A percentile compares a stretch with the other conserved stretches of the same genome.
Conservation (phyloP, 1,284 basidiomycete species). For the Trametes sp. region DNA sequence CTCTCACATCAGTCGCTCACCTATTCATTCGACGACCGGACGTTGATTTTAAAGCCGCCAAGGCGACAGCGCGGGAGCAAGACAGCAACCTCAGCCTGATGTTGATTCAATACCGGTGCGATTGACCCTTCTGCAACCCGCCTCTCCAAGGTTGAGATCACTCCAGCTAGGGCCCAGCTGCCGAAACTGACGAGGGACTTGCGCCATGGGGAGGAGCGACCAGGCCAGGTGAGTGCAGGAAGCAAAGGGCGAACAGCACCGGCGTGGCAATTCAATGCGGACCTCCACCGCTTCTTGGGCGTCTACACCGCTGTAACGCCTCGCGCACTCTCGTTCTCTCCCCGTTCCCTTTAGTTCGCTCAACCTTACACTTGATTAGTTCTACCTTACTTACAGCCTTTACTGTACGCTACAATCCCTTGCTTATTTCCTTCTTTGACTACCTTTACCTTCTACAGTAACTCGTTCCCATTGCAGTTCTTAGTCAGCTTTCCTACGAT, state of each 20-base stretch:
- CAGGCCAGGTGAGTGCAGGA: not conserved
- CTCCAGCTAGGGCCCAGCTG: no score
- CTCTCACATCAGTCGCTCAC: not conserved
- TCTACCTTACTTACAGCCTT: not conserved
- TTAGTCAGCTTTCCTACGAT: no score
- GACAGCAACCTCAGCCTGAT: not conserved
- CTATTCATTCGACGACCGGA: no score
- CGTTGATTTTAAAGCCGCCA: not conserved
- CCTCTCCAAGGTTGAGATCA: no score
- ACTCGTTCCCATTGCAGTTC: no score
- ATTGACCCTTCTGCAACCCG: no score
- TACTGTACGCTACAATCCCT: not conserved
- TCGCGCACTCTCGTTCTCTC: not conserved
- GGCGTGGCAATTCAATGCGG: not conserved
- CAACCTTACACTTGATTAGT: not conserved
- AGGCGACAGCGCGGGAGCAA: not conserved
- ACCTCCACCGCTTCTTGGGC: not conserved
- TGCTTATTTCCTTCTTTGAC: no score
- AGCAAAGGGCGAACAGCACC: not conserved
- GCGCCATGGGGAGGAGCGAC: not conserved
- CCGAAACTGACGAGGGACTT: no score
- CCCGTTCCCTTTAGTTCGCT: no score
- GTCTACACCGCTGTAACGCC: not conserved
- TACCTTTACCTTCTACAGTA: no score
- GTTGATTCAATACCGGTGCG: no score